These are phyloP conservation scores for Acorus gramineus DNA, from an alignment of 106 monocot genomes.

Conservation along the genomic window DNA sequence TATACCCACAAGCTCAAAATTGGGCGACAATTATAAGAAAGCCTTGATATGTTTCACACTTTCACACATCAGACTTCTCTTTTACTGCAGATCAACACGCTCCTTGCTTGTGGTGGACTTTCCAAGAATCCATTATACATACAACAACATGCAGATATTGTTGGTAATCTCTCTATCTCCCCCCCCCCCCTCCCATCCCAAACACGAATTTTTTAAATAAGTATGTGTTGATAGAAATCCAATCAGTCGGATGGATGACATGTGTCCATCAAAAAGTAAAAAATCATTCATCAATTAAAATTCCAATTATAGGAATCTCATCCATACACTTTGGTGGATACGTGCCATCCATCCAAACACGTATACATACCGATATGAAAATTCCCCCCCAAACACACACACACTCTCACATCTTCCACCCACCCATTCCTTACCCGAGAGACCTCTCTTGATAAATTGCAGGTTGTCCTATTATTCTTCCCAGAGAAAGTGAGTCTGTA, in stretches of 20 bases:
- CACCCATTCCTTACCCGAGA: no score
- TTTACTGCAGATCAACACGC: conserved; percentile 62
- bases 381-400: neutral
- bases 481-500: conserved; percentile 93
- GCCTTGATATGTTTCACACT: neutral
- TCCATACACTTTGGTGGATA: no score
- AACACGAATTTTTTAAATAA: neutral
- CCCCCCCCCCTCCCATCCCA: neutral
- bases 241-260: no score
- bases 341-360: no score
- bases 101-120: conserved; percentile 96
- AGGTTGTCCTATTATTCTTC: conserved; percentile 87
- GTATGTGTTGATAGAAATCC: no score
- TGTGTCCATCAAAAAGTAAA: no score
- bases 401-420: neutral
- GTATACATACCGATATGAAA: neutral
- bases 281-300: no score
- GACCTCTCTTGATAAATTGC: conserved; percentile 1
- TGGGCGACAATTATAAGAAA: no score
- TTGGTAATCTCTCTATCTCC: conserved; percentile 34
- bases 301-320: no score
- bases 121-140: conserved; percentile 85
- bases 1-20: no score
- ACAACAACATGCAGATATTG: conserved; percentile 92
- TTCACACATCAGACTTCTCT: neutral